Conservation (phyloP, 148 eudicot species). For the Rhododendron vialii region DNA sequence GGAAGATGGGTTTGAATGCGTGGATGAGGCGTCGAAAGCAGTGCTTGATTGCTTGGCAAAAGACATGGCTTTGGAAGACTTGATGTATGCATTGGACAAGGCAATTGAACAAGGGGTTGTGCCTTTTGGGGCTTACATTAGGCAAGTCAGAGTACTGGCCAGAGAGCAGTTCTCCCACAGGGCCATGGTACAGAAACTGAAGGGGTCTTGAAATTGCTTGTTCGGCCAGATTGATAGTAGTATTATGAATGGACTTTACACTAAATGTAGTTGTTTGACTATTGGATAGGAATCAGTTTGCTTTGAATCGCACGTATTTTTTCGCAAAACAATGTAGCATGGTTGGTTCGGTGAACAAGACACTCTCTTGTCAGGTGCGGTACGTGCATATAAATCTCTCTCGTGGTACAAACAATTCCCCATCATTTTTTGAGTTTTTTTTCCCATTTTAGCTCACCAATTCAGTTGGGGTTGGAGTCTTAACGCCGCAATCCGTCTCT, state of each 20-base stretch:
- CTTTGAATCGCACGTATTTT: background rate
- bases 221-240: conserved; percentile 1
- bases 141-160: conserved; percentile 35
- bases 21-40: conserved; percentile 22
- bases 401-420: background rate
- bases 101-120: conserved; percentile 35
- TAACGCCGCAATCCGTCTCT: too few species aligned
- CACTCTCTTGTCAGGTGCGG: background rate
- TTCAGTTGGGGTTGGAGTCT: background rate
- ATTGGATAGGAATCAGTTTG: background rate
- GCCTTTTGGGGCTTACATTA: conserved; percentile 32
- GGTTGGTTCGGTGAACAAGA: background rate
- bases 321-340: background rate
- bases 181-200: conserved; percentile 14
- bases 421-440: background rate
- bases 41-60: conserved; percentile 26
- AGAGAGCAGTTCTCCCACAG: conserved; percentile 41
- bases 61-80: conserved; percentile 43
- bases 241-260: background rate
- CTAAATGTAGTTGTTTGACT: background rate
- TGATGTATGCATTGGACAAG: conserved; percentile 41
- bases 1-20: conserved; percentile 32
- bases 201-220: conserved; percentile 4
- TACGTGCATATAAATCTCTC: background rate
- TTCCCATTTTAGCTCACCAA: background rate